phyloP scores from a whole-genome alignment of 75 land plant genomes.

The Ceratopteris richardii region DNA sequence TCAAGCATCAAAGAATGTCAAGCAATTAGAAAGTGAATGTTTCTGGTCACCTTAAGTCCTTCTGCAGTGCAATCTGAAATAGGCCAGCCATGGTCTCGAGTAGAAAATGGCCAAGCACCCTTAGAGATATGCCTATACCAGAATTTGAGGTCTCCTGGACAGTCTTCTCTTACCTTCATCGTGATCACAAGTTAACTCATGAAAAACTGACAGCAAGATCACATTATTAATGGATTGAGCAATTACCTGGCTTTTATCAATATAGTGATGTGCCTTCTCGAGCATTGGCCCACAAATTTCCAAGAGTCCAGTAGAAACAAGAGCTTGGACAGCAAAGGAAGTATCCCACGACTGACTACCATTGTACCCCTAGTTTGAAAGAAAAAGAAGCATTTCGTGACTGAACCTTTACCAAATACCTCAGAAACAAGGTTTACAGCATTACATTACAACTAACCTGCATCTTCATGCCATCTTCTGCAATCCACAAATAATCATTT shows the following conservation, averaged over 20 bases:
- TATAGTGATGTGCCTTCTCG: conserved; percentile 58
- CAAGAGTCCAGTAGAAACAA: conserved; percentile 49
- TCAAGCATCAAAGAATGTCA: too few species aligned
- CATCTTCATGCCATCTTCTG: conserved; percentile 99
- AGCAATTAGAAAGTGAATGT: background rate
- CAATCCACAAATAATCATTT: conserved; percentile 82
- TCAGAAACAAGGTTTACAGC: too few species aligned
- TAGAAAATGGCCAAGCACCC: conserved; percentile 96
- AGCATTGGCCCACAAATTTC: conserved; percentile 58
- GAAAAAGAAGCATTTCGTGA: too few species aligned
- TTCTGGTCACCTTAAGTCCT: conserved; percentile 67
- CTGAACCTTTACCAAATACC: too few species aligned
- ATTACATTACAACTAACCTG: too few species aligned
- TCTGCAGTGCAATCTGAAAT: conserved; percentile 84
- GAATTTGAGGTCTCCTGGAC: conserved; percentile 53
- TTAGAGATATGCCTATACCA: conserved; percentile 88
- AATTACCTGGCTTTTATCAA: conserved; percentile 74
- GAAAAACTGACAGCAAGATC: background rate
- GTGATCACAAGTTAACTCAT: background rate
- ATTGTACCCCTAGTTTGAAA: conserved; percentile 76
- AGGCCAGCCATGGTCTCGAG: conserved; percentile 90
- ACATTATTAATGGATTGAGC: background rate
- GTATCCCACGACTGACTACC: conserved; percentile 96
- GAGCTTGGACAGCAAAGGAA: conserved; percentile 74
- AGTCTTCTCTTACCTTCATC: conserved; percentile 74